A percentile compares a stretch with the other conserved stretches of the same genome.
phyloP scores from a whole-genome alignment of 257 asterid species.

The Solanum pinnatisectum region DNA sequence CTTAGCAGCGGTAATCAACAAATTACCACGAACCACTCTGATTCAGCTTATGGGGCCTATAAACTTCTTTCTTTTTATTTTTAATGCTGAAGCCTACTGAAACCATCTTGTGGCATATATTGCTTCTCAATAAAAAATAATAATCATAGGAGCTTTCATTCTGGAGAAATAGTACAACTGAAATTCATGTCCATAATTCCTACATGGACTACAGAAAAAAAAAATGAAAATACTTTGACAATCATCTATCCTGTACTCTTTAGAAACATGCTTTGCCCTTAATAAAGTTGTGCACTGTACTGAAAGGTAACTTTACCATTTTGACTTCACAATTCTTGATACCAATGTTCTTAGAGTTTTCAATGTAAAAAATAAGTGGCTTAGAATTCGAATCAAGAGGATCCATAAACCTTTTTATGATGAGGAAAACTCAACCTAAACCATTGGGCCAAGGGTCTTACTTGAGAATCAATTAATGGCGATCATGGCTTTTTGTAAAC shows the following conservation, averaged over 20 bases:
- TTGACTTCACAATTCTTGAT: not conserved
- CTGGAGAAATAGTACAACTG: not conserved
- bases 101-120: not conserved
- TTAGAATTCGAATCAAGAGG: not conserved
- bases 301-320: not conserved
- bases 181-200: not conserved
- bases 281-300: not conserved
- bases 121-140: not conserved
- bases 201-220: not conserved
- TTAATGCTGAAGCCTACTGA: not conserved
- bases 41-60: not conserved
- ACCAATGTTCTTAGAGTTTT: not conserved
- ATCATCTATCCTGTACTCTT: not conserved
- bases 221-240: not conserved
- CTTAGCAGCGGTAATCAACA: not conserved
- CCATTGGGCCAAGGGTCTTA: not conserved
- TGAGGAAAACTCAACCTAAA: not conserved
- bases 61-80: not conserved
- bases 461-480: not conserved
- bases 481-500: not conserved
- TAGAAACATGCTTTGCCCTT: not conserved
- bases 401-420: not conserved
- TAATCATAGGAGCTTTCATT: not conserved
- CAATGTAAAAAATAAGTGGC: not conserved
- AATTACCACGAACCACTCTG: not conserved